A percentile compares a stretch with the other conserved stretches of the same genome.
Conservation (phyloP, 2,329 filamentous ascomycete species). For the Tolypocladium nubicola region DNA sequence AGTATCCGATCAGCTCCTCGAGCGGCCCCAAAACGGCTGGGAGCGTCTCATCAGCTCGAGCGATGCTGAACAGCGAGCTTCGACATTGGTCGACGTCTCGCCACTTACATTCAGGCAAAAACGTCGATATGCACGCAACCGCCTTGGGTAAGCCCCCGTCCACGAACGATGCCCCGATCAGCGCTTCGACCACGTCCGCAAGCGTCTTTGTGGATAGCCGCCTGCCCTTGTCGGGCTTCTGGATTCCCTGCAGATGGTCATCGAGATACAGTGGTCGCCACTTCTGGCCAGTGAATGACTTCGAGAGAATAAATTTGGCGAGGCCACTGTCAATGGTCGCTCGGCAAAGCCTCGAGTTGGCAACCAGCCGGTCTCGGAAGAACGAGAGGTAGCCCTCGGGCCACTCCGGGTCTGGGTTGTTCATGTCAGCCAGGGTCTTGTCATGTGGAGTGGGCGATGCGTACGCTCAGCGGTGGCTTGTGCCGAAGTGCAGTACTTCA, state of each 20-base stretch:
- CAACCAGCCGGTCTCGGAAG: conserved; percentile 59
- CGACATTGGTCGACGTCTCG: conserved; percentile 29
- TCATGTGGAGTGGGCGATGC: conserved; percentile 11
- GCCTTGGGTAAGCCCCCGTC: conserved; percentile 58
- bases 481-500: conserved; percentile 64
- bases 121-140: conserved; percentile 50
- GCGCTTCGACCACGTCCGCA: conserved; percentile 77
- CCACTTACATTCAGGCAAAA: conserved; percentile 54
- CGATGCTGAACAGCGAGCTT: conserved; percentile 30
- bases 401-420: conserved; percentile 45
- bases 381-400: conserved; percentile 67
- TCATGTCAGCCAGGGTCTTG: conserved; percentile 6
- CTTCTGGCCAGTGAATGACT: conserved; percentile 54
- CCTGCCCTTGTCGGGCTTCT: conserved; percentile 13
- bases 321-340: conserved; percentile 55
- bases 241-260: conserved; percentile 14
- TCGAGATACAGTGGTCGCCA: conserved; percentile 59
- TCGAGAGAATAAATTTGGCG: conserved; percentile 61
- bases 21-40: conserved; percentile 36
- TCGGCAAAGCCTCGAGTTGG: conserved; percentile 61
- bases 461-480: conserved; percentile 48
- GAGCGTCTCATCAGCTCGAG: conserved; percentile 22
- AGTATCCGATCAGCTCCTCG: conserved; percentile 60
- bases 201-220: conserved; percentile 64
- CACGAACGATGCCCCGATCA: conserved; percentile 66